These are phyloP conservation scores for Coemansia brasiliensis DNA, from an alignment of 192 early-diverging fungal genomes.

Conservation along the genomic window DNA sequence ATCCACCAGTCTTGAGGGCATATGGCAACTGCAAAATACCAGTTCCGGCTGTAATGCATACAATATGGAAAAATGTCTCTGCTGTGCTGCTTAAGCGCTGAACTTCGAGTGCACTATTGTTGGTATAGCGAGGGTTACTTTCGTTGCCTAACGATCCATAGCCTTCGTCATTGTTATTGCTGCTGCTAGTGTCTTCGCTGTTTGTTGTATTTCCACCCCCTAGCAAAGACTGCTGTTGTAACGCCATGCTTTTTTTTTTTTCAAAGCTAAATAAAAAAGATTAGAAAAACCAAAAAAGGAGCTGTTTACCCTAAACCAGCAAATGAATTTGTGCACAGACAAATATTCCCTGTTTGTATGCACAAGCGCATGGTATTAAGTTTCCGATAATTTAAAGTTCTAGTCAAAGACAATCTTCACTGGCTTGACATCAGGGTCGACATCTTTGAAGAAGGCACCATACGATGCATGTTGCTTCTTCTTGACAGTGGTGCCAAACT, in stretches of 20 bases:
- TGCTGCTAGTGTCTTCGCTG: not conserved
- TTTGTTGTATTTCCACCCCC: not conserved
- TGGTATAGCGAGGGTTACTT: not conserved
- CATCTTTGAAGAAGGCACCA: constrained; percentile 92
- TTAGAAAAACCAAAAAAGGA: not conserved
- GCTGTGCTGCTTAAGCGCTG: constrained; percentile 25
- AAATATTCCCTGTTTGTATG: not conserved
- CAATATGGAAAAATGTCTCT: constrained; percentile 53
- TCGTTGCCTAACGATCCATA: constrained; percentile 8
- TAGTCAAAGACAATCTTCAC: constrained; percentile 89
- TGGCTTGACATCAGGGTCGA: constrained; percentile 78
- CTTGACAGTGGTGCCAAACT: constrained; percentile 95
- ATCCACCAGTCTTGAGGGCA: constrained; percentile 73
- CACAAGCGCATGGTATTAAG: not conserved
- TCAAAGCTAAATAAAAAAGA: too few relatives aligned
- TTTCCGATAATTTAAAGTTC: constrained; percentile 1
- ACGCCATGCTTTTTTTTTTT: too few relatives aligned
- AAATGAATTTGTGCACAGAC: not conserved
- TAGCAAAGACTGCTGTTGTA: constrained; percentile 11
- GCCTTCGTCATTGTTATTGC: not conserved
- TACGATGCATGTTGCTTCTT: constrained; percentile 95
- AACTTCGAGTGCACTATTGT: not conserved
- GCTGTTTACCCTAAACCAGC: not conserved
- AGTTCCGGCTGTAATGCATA: constrained; percentile 77
- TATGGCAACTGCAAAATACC: constrained; percentile 84